Percentiles rank a stretch among this genome's conserved stretches.
These are phyloP conservation scores for Aspergillus tamarii DNA, from an alignment of 2,329 filamentous ascomycete species.

Conservation along the genomic window DNA sequence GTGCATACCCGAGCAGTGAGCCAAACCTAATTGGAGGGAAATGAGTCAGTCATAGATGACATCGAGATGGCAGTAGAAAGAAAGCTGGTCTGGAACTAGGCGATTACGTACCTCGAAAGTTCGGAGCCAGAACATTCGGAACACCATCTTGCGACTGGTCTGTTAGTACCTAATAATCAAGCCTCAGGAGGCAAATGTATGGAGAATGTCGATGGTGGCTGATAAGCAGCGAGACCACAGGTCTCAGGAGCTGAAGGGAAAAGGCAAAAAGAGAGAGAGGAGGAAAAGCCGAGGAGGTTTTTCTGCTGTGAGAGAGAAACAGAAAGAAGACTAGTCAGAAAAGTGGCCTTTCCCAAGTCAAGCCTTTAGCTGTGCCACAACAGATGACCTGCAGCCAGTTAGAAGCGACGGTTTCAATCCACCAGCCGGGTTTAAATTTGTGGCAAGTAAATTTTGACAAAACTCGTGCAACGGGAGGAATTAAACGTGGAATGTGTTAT, in stretches of 20 bases:
- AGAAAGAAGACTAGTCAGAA: neutral
- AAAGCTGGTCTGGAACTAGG: neutral
- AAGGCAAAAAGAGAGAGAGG: neutral
- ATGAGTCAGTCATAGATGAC: constrained; percentile 17
- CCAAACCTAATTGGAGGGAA: constrained; percentile 34
- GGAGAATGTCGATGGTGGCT: neutral
- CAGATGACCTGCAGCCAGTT: neutral
- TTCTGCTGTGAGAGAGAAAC: neutral
- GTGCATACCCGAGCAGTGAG: constrained; percentile 41
- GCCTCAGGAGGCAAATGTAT: neutral
- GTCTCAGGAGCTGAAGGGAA: neutral
- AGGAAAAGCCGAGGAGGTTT: neutral
- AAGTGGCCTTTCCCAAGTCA: neutral
- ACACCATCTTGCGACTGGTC: constrained; percentile 27
- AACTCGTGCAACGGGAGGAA: neutral
- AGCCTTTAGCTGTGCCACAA: constrained; percentile 1
- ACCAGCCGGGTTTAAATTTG: neutral
- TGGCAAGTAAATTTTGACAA: neutral
- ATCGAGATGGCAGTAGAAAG: constrained; percentile 10
- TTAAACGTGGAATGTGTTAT: neutral
- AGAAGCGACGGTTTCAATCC: neutral
- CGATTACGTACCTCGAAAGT: constrained; percentile 38
- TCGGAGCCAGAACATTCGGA: constrained; percentile 33
- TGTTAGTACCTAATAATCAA: neutral
- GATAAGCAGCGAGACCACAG: neutral